These are phyloP conservation scores for Starmerella sp. DNA, from an alignment of 805 yeast genomes.

Conservation along the genomic window DNA sequence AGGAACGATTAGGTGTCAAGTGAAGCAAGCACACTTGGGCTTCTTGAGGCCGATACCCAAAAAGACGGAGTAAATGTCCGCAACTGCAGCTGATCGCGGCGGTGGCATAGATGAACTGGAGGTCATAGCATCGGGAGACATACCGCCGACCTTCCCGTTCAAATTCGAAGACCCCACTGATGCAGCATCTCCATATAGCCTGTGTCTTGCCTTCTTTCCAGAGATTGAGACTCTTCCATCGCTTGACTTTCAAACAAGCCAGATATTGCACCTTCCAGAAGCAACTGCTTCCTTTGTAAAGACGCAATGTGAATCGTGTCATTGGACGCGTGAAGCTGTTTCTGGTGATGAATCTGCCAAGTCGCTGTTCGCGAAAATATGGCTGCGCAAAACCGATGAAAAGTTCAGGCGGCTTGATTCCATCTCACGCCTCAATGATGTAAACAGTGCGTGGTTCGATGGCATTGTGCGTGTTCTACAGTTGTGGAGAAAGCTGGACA, in stretches of 20 bases:
- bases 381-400: conserved; percentile 26
- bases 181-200: conserved; percentile 25
- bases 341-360: conserved; percentile 5
- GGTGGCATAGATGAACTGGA: background rate
- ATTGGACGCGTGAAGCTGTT: conserved; percentile 18
- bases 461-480: conserved; percentile 26
- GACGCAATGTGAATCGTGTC: conserved; percentile 11
- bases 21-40: no score
- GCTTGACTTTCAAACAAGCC: background rate
- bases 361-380: conserved; percentile 23
- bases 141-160: conserved; percentile 11
- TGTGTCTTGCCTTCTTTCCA: conserved; percentile 26
- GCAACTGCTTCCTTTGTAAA: conserved; percentile 12
- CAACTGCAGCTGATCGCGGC: background rate
- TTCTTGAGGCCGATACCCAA: no score
- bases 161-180: conserved; percentile 13
- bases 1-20: no score
- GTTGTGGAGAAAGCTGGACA: conserved; percentile 14
- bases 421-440: conserved; percentile 14
- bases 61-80: background rate
- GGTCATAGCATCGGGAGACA: conserved; percentile 8
- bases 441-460: conserved; percentile 23
- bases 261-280: conserved; percentile 2
- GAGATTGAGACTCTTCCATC: conserved; percentile 21
- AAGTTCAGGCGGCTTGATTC: conserved; percentile 17